Conservation (phyloP, 2,329 filamentous ascomycete species). For the Cladosporium halotolerans region DNA sequence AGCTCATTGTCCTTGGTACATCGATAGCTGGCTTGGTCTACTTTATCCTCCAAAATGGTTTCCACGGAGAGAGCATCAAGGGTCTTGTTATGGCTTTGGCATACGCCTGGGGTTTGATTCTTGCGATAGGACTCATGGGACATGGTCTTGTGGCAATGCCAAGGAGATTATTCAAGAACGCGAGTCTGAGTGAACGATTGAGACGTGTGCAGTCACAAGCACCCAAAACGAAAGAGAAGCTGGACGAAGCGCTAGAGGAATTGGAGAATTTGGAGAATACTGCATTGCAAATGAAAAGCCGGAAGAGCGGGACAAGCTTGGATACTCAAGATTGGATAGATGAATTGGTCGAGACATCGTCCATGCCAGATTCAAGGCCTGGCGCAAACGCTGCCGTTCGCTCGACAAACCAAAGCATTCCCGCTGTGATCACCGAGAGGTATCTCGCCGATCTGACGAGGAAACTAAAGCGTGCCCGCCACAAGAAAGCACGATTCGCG, state of each 20-base stretch:
- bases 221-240: constrained; percentile 74
- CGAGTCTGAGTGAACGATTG: constrained; percentile 67
- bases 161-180: constrained; percentile 69
- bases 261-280: constrained; percentile 77
- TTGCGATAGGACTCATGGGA: constrained; percentile 96
- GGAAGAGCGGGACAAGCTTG: constrained; percentile 70
- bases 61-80: constrained; percentile 68
- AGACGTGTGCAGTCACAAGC: constrained; percentile 71
- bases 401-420: constrained; percentile 34
- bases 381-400: constrained; percentile 33
- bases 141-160: constrained; percentile 92
- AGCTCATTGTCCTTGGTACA: constrained; percentile 68
- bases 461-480: constrained; percentile 71
- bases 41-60: constrained; percentile 70
- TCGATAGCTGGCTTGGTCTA: constrained; percentile 71
- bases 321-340: constrained; percentile 93
- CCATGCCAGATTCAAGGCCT: constrained; percentile 55
- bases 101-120: constrained; percentile 84
- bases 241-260: constrained; percentile 75
- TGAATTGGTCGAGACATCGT: constrained; percentile 74
- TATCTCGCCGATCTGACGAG: constrained; percentile 87
- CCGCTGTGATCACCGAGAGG: constrained; percentile 82
- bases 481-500: constrained; percentile 74
- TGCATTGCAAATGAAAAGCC: constrained; percentile 68
- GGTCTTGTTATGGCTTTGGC: constrained; percentile 84